Conservation (phyloP, 805 yeast species). For the Saccharomycopsis lassenensis region DNA sequence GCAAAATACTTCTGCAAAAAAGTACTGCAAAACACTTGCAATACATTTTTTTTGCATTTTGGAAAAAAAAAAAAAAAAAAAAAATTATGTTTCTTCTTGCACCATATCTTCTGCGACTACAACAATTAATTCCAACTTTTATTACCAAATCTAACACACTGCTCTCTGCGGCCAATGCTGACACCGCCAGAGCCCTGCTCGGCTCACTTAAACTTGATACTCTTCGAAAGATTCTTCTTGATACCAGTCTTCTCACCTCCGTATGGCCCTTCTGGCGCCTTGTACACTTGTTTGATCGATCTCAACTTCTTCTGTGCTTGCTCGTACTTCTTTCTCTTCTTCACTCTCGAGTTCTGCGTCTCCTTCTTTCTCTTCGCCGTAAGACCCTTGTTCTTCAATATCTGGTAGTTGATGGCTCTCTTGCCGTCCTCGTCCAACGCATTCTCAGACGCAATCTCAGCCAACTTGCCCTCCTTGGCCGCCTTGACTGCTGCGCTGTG, state of each 20-base stretch:
- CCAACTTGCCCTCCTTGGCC: constrained; percentile 73
- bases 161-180: no score
- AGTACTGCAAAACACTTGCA: no score
- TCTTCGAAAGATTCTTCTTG: constrained; percentile 82
- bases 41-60: no score
- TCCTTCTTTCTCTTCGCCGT: constrained; percentile 91
- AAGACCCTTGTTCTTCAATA: constrained; percentile 90
- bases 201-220: constrained; percentile 48
- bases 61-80: no score
- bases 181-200: background rate
- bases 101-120: no score
- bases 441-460: constrained; percentile 45
- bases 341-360: constrained; percentile 90
- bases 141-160: no score
- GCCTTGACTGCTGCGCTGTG: constrained; percentile 68
- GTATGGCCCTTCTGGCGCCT: constrained; percentile 65
- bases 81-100: no score
- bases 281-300: constrained; percentile 83
- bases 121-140: no score
- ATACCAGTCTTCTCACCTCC: constrained; percentile 96
- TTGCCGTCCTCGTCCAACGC: constrained; percentile 67
- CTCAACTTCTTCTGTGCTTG: constrained; percentile 88
- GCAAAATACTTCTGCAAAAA: no score
- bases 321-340: constrained; percentile 96
- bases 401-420: constrained; percentile 91